Evolutionary conservation across 176 grass and related monocot genomes (phyloP), one percentile per base, ranked within the genome.

Genomic region (Zoysia japonica): DNA sequence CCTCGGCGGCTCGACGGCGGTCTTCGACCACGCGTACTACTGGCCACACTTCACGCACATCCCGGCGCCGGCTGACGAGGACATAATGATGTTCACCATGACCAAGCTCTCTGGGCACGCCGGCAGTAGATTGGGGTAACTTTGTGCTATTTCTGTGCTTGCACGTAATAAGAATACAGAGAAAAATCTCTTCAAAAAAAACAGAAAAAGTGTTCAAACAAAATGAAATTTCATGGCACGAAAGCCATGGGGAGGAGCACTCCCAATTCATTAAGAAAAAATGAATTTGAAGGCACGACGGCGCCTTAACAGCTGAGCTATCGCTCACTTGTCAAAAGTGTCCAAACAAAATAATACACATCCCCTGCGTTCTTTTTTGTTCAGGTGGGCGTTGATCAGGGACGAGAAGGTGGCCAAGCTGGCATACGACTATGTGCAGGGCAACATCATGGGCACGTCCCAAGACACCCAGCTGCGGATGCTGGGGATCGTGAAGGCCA

Each of bases 381-480:
- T 7, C 68, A 93, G 94, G 35, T 97, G 94, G 91, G 94, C 91
- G 80, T 52, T 93, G 83, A 90, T 97, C 83, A 90, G 86, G 76
- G 87, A 97, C 11, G 37, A 80, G 46, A 67, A 74, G 1, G 85
- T 92, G 8, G 88, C 90, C 51, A 9, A 70, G 50, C 86, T 74
- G 81, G 85, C 67, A 2, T 7, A 6, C 0, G 1, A 52, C 2
- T 97, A 97, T 79, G 13, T 85, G n/a, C 0, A 6, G 9, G 0
- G 9, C 14, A 92, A 81, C 79, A 90, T 46, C 49, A 80, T 93
- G 84, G 89, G 85, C 51, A 65, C 74, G 68, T 94, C 94, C 61
- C 76, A 85, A 6, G 94, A 97, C 52, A 92, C 85, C 28, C 94
- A 97, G 84, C 64, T 93, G 14, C 88, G 91, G 81, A 68, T 97